Evolutionary conservation across 1,284 basidiomycete genomes (phyloP).

Genomic region (Malassezia sp.): DNA sequence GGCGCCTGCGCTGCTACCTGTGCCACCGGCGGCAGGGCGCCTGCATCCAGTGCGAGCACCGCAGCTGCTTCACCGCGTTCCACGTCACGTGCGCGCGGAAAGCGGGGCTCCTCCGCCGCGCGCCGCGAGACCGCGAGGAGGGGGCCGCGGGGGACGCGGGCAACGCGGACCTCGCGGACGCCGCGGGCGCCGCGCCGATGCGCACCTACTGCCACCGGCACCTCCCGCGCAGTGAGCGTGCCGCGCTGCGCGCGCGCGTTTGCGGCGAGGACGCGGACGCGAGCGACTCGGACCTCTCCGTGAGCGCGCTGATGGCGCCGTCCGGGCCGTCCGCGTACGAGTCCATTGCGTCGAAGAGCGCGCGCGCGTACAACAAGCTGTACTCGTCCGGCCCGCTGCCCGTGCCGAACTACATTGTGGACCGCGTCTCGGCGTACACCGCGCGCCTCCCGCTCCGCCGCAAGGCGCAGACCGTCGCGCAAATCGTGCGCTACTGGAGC

Average conservation of each 20-base stretch:
- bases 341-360: conserved; percentile 47
- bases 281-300: conserved; percentile 17
- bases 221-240: conserved; percentile 22
- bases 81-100: conserved; percentile 82
- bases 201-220: conserved; percentile 42
- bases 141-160: conserved; percentile 24
- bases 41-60: conserved; percentile 91
- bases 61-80: conserved; percentile 82
- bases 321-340: conserved; percentile 8
- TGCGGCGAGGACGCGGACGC: conserved; percentile 3
- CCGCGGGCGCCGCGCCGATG: conserved; percentile 16
- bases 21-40: conserved; percentile 75
- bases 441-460: conserved; percentile 62
- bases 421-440: conserved; percentile 68
- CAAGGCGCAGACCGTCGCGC: conserved; percentile 63
- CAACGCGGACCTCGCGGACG: conserved; percentile 16
- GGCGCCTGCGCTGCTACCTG: conserved; percentile 78
- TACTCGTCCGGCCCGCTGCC: conserved; percentile 52
- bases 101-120: conserved; percentile 33
- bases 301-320: conserved; percentile 19
- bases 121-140: conserved; percentile 25
- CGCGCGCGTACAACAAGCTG: conserved; percentile 52
- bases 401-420: conserved; percentile 52
- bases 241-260: conserved; percentile 19
- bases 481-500: conserved; percentile 88